Evolutionary conservation across 2,329 filamentous ascomycete genomes (phyloP), one percentile per base, ranked within the genome.

Genomic region (Talaromyces sp.): DNA sequence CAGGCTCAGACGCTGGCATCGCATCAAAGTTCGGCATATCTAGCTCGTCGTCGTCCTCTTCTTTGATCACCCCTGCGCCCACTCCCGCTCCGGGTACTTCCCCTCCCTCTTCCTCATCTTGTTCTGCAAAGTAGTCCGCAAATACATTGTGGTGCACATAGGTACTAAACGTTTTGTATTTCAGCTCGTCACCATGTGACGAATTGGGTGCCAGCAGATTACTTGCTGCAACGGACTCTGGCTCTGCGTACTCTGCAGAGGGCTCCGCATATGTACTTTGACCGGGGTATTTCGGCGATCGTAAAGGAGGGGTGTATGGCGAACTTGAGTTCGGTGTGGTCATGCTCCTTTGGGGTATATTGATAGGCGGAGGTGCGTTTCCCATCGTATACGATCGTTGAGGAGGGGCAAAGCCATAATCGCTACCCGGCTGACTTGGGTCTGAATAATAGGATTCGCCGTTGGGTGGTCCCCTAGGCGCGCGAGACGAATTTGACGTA

Each of bases 11-110:
- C 4, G 58, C 19, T n/a, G 81, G 78, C 67, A 84, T 82, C 2
- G 83, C 83, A 71, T 87, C 85, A 69, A 89, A 89, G 68, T 89
- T 84, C 2, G 87, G 87, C 85, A 89, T 88, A 57, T 88, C 86
- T 19, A 81, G 80, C 58, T 86, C 83, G 60, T 74, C 70, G 43
- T 74, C 63, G 6, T 66, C 63, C 37, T 47, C 50, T 64, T 69
- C 82, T 76, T 69, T 59, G 11, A 59, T 39, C 16, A 82, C 78
- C 70, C 19, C 22, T 35, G 33, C 13, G 87, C 85, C n/a, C 81
- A 80, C 54, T 86, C 83, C 59, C 73, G 69, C 43, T 74, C 60
- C 13, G 58, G 69, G 47, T 74, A 61, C n/a, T 65, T 52, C 49
- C 52, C 86, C 83, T 58, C 73, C 69, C 47, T 74, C 62, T 22